phyloP scores from a whole-genome alignment of 1,284 basidiomycete species.

The Thecaphora thlaspeos region DNA sequence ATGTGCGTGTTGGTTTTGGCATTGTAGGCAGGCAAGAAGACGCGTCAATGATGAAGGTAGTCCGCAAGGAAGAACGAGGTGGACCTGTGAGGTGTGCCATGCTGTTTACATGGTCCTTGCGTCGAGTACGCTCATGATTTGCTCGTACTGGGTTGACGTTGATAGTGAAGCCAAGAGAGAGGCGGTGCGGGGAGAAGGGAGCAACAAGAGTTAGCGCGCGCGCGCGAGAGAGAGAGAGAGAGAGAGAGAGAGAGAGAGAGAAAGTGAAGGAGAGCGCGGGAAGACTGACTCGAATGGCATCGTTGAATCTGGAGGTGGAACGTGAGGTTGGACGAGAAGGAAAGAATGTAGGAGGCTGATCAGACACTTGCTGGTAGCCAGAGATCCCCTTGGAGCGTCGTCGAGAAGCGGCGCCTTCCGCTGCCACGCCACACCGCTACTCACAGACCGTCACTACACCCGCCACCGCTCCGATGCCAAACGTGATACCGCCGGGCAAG shows the following conservation, averaged over 20 bases:
- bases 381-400: too few species aligned
- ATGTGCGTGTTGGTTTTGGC: too few species aligned
- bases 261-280: neutral
- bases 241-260: neutral
- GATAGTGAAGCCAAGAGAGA: too few species aligned
- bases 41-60: too few species aligned
- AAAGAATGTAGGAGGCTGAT: neutral
- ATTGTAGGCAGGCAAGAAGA: too few species aligned
- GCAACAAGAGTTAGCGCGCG: too few species aligned
- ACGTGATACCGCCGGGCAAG: slow-evolving; percentile 83
- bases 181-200: slow-evolving; percentile 54
- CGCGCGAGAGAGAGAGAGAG: slow-evolving; percentile 52
- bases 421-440: too few species aligned
- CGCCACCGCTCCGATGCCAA: slow-evolving; percentile 87
- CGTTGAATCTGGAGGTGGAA: slow-evolving; percentile 32
- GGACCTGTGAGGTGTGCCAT: too few species aligned
- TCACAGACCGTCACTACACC: slow-evolving; percentile 90
- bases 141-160: slow-evolving; percentile 36
- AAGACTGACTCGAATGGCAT: slow-evolving; percentile 51
- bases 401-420: too few species aligned
- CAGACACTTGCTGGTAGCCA: too few species aligned
- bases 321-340: neutral
- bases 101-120: slow-evolving; percentile 27
- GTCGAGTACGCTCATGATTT: slow-evolving; percentile 39
- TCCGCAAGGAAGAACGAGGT: too few species aligned